A percentile compares a stretch with the other conserved stretches of the same genome.
Conservation (phyloP, 108 stramenopile genomes). For the Nitzschia sp. region DNA sequence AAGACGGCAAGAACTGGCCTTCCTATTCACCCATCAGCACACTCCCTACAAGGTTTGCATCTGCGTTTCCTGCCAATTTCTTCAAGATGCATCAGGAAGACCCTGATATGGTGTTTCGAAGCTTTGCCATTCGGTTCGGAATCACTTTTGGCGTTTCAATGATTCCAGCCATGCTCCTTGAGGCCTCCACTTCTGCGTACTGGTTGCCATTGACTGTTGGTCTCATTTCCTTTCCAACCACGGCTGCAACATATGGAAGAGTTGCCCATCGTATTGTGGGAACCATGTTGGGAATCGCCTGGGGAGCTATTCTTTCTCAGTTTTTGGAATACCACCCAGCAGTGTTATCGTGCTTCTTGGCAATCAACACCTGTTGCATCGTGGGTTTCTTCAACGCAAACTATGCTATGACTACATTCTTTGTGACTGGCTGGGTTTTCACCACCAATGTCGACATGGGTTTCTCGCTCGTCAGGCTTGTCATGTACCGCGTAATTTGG, state of each 20-base stretch:
- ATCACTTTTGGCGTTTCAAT: background rate
- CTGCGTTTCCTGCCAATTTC: background rate
- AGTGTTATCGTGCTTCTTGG: background rate
- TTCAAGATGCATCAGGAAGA: no score
- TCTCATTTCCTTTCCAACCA: background rate
- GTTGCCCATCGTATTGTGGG: constrained; percentile 1
- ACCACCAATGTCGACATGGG: background rate
- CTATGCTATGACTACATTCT: constrained; percentile 9
- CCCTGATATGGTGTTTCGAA: background rate
- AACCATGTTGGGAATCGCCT: background rate
- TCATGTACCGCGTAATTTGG: constrained; percentile 4
- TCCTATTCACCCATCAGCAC: background rate
- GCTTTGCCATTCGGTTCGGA: constrained; percentile 4
- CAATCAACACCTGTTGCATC: constrained; percentile 4
- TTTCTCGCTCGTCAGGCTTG: background rate
- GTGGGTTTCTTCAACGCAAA: background rate
- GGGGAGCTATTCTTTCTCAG: background rate
- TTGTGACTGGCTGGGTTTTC: constrained; percentile 11
- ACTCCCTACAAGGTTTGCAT: background rate
- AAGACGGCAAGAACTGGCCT: constrained; percentile 1
- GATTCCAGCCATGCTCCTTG: background rate
- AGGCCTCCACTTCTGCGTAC: background rate
- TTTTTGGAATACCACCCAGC: background rate
- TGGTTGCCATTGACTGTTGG: constrained; percentile 13
- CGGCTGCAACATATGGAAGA: constrained; percentile 3